phyloP scores from a whole-genome alignment of 2,329 filamentous ascomycete genomes.

The Dactylonectria estremocensis region DNA sequence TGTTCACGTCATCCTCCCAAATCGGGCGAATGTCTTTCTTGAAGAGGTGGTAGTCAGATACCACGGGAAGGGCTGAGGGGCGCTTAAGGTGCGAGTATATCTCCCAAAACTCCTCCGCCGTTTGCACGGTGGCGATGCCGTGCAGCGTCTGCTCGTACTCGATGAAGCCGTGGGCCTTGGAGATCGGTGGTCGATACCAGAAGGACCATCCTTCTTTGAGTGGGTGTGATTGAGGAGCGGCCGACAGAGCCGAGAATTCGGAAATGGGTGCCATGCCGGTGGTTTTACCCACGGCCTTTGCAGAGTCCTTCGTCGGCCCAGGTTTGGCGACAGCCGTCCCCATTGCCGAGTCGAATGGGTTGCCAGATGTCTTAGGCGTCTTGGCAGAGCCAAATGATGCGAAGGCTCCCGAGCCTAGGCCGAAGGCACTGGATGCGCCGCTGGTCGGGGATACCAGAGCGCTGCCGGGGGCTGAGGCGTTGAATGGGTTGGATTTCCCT shows the following conservation, averaged over 20 bases:
- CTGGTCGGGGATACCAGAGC: constrained; percentile 59
- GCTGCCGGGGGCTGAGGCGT: constrained; percentile 77
- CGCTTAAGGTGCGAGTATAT: constrained; percentile 92
- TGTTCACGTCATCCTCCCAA: constrained; percentile 99
- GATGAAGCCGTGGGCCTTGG: constrained; percentile 88
- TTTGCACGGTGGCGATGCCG: constrained; percentile 84
- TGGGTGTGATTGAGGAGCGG: constrained; percentile 62
- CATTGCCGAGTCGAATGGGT: constrained; percentile 83
- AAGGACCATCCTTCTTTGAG: constrained; percentile 94
- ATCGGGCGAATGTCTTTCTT: constrained; percentile 96
- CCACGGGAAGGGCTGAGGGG: constrained; percentile 88
- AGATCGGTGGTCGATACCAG: constrained; percentile 97
- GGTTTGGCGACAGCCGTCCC: constrained; percentile 58
- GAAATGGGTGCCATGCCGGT: constrained; percentile 63
- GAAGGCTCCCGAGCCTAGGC: constrained; percentile 94
- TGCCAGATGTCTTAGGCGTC: constrained; percentile 88
- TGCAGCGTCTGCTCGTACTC: constrained; percentile 98
- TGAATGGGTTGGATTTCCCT: constrained; percentile 84
- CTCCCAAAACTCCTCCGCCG: constrained; percentile 91
- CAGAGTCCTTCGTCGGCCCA: constrained; percentile 50
- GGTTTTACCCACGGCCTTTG: constrained; percentile 50
- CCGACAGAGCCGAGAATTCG: constrained; percentile 56
- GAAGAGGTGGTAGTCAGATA: constrained; percentile 98
- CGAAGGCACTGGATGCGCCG: constrained; percentile 89
- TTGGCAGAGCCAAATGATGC: constrained; percentile 88